Evolutionary conservation across 2,329 filamentous ascomycete genomes (phyloP).

Genomic region (Bipolaris gigantea): DNA sequence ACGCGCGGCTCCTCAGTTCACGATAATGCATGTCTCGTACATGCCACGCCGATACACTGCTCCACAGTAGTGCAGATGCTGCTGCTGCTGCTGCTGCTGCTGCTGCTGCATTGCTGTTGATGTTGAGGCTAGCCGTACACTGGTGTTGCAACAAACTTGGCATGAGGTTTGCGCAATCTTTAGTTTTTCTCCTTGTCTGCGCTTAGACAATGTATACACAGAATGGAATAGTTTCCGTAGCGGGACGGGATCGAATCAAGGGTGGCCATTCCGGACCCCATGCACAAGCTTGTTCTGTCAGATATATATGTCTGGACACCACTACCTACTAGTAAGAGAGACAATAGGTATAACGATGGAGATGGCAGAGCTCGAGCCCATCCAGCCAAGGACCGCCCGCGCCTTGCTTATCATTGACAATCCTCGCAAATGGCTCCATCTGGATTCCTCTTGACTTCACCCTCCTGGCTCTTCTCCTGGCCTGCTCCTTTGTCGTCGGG

Average conservation of each 20-base stretch:
- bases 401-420: slow-evolving; percentile 27
- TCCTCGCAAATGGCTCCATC: slow-evolving; percentile 45
- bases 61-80: too few relatives aligned
- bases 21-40: background rate
- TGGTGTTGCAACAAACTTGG: too few relatives aligned
- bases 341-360: background rate
- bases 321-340: background rate
- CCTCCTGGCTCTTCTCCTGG: background rate
- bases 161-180: too few relatives aligned
- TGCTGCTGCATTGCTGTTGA: too few relatives aligned
- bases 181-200: background rate
- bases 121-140: too few relatives aligned
- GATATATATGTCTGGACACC: too few relatives aligned
- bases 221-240: background rate
- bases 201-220: background rate
- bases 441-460: slow-evolving; percentile 33
- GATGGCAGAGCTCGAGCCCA: background rate
- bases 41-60: too few relatives aligned
- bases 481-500: slow-evolving; percentile 15
- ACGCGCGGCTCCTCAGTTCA: background rate
- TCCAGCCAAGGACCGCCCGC: background rate
- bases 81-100: too few relatives aligned
- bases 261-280: background rate
- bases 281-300: background rate
- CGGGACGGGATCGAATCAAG: background rate